Conservation (phyloP, 179 eudicot genomes). For the Actinidia chinensis region DNA sequence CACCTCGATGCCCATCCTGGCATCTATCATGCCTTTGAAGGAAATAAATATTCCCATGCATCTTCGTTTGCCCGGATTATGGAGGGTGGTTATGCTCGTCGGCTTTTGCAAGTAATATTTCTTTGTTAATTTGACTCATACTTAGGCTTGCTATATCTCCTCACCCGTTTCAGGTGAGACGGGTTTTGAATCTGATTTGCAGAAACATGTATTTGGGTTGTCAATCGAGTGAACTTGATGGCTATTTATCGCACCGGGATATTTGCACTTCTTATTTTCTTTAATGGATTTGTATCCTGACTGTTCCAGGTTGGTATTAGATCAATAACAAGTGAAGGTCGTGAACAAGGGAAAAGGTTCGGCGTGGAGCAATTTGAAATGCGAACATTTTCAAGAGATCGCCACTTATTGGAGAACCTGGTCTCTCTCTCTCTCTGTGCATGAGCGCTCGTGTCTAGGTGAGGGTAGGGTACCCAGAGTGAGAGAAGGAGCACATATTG, state of each 20-base stretch:
- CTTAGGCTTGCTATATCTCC: neutral
- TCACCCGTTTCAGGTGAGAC: too few species aligned
- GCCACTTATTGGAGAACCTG: constrained; percentile 30
- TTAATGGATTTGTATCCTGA: neutral
- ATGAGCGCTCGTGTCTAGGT: neutral
- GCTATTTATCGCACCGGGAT: neutral
- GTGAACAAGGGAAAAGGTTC: constrained; percentile 91
- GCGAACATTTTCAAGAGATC: constrained; percentile 33
- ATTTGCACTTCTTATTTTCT: neutral
- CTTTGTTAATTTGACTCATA: neutral
- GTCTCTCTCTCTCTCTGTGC: constrained; percentile 29
- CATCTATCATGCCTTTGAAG: constrained; percentile 84
- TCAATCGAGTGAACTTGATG: too few species aligned
- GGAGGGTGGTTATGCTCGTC: constrained; percentile 95
- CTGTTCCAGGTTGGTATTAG: constrained; percentile 81
- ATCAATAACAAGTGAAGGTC: constrained; percentile 86
- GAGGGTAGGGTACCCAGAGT: neutral
- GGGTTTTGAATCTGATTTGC: neutral
- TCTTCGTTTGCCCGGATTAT: constrained; percentile 90
- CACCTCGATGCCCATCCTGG: constrained; percentile 98
- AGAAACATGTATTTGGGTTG: too few species aligned
- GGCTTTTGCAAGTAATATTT: constrained; percentile 75
- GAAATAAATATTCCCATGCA: constrained; percentile 95
- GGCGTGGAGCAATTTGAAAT: constrained; percentile 98
- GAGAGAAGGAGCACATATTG: too few species aligned